Base-by-base conservation (phyloP, 495 filamentous ascomycete species). In the Cladorrhinum samala region DNA sequence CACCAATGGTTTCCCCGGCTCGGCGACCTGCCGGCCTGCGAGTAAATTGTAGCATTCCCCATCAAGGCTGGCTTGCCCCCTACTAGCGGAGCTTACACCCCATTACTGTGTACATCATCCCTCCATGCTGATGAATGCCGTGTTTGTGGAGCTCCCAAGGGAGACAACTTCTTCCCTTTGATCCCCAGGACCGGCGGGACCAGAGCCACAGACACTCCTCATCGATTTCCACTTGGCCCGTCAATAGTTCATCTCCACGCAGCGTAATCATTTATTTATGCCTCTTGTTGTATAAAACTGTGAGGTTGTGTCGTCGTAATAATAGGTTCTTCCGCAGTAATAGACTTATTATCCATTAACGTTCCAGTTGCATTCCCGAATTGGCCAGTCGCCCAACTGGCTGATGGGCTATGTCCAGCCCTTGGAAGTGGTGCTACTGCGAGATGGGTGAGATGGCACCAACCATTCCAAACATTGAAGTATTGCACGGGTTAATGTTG, bases 81-180 rank as follows among this genome's bases (percentile, higher is more conserved):
- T n/a, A n/a, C n/a, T 11, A 33, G 27, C 27, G 27, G 19, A 20
- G 45, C 45, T 47, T 16, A 20, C 45, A 45, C 42, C 42, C 24
- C 42, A 20, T 17, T 19, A 9, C 18, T 4, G 13, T 25, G 20
- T 14, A 14, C 11, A 14, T 55, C 46, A 25, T 55, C 21, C 36
- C 39, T 24, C 39, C 53, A 50, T 33, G 46, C 50, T 44, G 47
- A 14, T 33, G 27, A 50, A 18, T 55, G 53, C 47, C 46, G 49
- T 49, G 9, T 16, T 33, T 5, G 36, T 50, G 33, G 36, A 33
- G 27, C 27, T 33, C 27, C 11, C 27, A 33, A 11, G 27, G 27
- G 11, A 11, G 11, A 11, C 5, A 33, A 33, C 11, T 11, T 33
- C 27, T 33, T 33, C 27, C 27, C 27, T 6, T 33, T 11, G 5